Conservation (phyloP, 371 early-diverging fungal species). For the Haplosporangium sp. region DNA sequence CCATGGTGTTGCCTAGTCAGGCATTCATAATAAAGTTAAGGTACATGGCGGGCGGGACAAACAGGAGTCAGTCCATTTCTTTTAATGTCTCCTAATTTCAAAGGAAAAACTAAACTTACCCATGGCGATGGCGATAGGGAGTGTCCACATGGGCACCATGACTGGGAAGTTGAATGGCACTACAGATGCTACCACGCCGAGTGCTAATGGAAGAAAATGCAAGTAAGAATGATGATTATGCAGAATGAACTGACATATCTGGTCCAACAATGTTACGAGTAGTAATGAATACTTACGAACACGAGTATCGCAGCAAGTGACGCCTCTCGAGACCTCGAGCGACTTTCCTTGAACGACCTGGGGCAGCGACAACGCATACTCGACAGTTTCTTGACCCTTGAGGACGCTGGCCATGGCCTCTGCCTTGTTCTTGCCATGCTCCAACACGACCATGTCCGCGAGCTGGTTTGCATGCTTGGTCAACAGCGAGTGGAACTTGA, state of each 20-base stretch:
- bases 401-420: conserved; percentile 65
- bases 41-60: neutral
- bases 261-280: neutral
- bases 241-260: neutral
- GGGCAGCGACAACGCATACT: conserved; percentile 73
- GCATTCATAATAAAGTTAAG: neutral
- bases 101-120: conserved; percentile 25
- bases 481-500: conserved; percentile 67
- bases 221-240: neutral
- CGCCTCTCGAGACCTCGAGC: conserved; percentile 67
- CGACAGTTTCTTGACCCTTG: conserved; percentile 71
- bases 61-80: neutral
- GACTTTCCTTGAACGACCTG: conserved; percentile 66
- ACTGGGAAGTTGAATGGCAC: conserved; percentile 84
- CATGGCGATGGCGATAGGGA: conserved; percentile 74
- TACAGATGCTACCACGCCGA: conserved; percentile 78
- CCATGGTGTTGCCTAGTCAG: conserved; percentile 71
- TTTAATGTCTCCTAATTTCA: no score
- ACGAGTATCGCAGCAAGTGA: conserved; percentile 70
- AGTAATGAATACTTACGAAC: conserved; percentile 39
- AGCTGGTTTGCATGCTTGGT: conserved; percentile 67
- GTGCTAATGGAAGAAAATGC: conserved; percentile 35
- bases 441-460: conserved; percentile 72
- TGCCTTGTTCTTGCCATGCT: conserved; percentile 73
- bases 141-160: conserved; percentile 84